A percentile compares a stretch with the other conserved stretches of the same genome.
Evolutionary conservation across 2,329 filamentous ascomycete species (phyloP).

Genomic region (Ascochyta viciae-villosae): DNA sequence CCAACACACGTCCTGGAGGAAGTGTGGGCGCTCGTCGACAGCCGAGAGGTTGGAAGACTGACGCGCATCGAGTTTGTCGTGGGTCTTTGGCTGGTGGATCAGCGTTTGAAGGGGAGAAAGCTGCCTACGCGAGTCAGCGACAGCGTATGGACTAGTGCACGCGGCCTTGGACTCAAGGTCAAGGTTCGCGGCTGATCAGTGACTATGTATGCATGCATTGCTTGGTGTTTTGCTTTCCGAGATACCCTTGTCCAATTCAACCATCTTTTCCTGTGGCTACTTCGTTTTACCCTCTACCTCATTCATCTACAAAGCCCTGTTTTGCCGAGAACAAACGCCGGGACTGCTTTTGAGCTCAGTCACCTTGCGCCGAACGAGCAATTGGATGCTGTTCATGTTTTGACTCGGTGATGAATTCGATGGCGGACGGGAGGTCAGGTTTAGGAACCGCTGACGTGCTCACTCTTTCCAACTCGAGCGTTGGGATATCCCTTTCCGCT

Average conservation of each 20-base stretch:
- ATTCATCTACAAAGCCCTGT: no score
- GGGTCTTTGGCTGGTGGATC: constrained; percentile 82
- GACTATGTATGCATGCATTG: constrained; percentile 18
- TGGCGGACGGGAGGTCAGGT: no score
- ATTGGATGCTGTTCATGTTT: no score
- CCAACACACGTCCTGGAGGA: constrained; percentile 73
- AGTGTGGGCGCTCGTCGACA: constrained; percentile 79
- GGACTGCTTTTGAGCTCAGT: no score
- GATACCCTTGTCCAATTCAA: constrained; percentile 36
- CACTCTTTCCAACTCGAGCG: no score
- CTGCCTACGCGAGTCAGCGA: constrained; percentile 73
- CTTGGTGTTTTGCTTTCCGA: constrained; percentile 27
- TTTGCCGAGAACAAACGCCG: no score
- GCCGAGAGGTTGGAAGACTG: constrained; percentile 62
- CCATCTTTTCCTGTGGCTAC: not conserved
- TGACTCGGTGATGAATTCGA: no score
- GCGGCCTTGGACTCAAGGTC: constrained; percentile 52
- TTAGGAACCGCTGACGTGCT: no score
- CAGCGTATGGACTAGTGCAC: constrained; percentile 78
- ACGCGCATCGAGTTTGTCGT: constrained; percentile 78
- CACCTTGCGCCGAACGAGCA: no score
- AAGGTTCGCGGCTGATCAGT: constrained; percentile 29
- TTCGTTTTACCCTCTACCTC: not conserved
- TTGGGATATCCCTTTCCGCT: no score
- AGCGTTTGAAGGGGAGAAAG: constrained; percentile 80